Evolutionary conservation across 2,329 filamentous ascomycete species (phyloP).

Genomic region (Exophiala oligosperma): DNA sequence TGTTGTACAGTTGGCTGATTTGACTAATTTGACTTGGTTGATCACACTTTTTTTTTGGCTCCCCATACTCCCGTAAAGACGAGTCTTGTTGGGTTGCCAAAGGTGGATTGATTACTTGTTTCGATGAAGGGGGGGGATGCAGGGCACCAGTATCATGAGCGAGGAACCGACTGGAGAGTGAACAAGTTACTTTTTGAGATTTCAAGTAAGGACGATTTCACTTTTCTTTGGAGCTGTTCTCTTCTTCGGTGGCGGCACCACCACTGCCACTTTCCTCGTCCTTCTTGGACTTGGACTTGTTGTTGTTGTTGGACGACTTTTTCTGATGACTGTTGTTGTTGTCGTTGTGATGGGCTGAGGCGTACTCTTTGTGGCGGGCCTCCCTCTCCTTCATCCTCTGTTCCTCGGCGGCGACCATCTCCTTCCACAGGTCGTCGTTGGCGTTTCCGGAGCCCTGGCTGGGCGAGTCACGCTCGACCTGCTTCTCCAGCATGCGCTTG

Average conservation of each 20-base stretch:
- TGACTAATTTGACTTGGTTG: no score
- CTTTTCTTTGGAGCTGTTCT: conserved; percentile 22
- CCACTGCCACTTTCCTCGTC: no score
- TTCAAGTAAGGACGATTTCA: neutral
- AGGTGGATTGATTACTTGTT: no score
- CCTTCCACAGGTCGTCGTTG: conserved; percentile 73
- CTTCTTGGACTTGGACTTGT: no score
- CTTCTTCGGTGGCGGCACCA: conserved; percentile 9
- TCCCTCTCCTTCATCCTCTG: conserved; percentile 45
- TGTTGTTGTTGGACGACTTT: neutral
- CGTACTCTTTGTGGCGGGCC: conserved; percentile 30
- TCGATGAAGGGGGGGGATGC: no score
- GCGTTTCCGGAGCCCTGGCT: conserved; percentile 12
- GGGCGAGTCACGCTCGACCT: conserved; percentile 45
- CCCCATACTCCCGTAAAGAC: no score
- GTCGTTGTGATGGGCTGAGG: neutral
- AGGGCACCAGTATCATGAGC: no score
- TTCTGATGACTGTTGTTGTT: conserved; percentile 19
- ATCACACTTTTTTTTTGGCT: no score
- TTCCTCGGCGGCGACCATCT: conserved; percentile 52
- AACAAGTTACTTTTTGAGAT: no score
- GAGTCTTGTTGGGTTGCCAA: no score
- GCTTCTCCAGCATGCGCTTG: conserved; percentile 82
- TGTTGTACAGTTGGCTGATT: no score
- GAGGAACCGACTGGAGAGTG: no score